These are phyloP conservation scores for Arthrinium phaeospermum DNA, from an alignment of 2,329 filamentous ascomycete species.

Conservation along the genomic window DNA sequence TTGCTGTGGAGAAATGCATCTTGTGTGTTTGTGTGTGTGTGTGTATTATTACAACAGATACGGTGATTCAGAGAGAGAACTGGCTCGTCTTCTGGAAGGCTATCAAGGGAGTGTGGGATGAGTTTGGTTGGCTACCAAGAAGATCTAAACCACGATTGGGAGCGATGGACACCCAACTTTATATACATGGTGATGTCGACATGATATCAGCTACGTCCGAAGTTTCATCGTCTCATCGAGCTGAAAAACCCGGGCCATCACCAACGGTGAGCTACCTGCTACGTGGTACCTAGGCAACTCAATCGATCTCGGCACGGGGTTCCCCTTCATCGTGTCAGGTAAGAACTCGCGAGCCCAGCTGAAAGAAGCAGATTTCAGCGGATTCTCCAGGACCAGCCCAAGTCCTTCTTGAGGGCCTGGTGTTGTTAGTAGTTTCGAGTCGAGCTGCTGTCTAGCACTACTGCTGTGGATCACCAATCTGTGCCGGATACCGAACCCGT, in stretches of 20 bases:
- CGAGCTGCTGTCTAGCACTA: neutral
- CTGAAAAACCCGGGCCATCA: neutral
- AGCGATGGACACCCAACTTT: neutral
- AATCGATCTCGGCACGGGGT: neutral
- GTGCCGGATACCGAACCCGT: neutral
- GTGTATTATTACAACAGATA: neutral
- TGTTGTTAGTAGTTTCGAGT: neutral
- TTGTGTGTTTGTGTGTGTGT: neutral
- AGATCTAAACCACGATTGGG: neutral
- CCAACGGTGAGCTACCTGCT: neutral
- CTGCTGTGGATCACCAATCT: neutral
- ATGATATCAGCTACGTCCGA: neutral
- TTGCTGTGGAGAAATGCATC: constrained; percentile 12
- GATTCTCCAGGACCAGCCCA: neutral
- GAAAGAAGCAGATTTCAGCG: neutral
- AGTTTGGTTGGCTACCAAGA: neutral
- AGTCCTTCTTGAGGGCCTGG: neutral
- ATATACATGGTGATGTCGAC: neutral
- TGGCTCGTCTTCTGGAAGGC: neutral
- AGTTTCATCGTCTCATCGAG: neutral
- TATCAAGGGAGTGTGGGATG: neutral
- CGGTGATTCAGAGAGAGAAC: neutral
- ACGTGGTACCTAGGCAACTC: neutral
- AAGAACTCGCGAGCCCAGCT: neutral
- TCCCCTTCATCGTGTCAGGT: neutral